These are phyloP conservation scores for Pelargonium cotyledonis DNA, from an alignment of 441 rosid genomes.

Conservation along the genomic window DNA sequence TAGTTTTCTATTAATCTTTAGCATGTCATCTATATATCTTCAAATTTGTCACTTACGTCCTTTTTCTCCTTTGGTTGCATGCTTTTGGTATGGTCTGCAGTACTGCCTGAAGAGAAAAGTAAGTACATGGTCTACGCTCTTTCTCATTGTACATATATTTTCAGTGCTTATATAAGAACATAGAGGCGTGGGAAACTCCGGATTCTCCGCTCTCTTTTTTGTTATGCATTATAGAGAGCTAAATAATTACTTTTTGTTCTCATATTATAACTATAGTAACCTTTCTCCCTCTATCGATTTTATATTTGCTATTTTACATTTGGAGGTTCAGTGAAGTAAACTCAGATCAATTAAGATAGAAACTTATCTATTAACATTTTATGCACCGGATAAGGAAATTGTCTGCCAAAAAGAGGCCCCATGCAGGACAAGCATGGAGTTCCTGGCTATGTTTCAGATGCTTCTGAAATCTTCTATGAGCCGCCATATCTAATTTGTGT, in stretches of 20 bases:
- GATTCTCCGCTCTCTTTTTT: background rate
- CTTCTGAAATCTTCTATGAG: background rate
- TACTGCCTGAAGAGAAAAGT: slow-evolving; percentile 87
- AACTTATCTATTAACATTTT: background rate
- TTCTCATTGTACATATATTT: slow-evolving; percentile 13
- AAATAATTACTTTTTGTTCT: background rate
- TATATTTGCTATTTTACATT: background rate
- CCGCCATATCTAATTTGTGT: background rate
- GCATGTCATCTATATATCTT: slow-evolving; percentile 3
- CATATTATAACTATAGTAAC: background rate
- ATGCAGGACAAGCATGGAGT: background rate
- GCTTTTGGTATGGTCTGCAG: slow-evolving; percentile 45
- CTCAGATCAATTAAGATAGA: background rate
- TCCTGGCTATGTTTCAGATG: background rate
- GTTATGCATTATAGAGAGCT: background rate
- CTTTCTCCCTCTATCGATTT: background rate
- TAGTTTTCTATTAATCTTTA: slow-evolving; percentile 3
- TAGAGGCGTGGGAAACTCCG: slow-evolving; percentile 1
- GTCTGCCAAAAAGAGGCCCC: background rate
- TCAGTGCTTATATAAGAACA: slow-evolving; percentile 5
- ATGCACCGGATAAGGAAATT: background rate
- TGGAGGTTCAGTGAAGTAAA: background rate
- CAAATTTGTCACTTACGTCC: slow-evolving; percentile 6
- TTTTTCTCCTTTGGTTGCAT: slow-evolving; percentile 31
- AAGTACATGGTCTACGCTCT: slow-evolving; percentile 34